These are phyloP conservation scores for Zymoseptoria ardabiliae DNA, from an alignment of 2,329 filamentous ascomycete species.

Conservation along the genomic window DNA sequence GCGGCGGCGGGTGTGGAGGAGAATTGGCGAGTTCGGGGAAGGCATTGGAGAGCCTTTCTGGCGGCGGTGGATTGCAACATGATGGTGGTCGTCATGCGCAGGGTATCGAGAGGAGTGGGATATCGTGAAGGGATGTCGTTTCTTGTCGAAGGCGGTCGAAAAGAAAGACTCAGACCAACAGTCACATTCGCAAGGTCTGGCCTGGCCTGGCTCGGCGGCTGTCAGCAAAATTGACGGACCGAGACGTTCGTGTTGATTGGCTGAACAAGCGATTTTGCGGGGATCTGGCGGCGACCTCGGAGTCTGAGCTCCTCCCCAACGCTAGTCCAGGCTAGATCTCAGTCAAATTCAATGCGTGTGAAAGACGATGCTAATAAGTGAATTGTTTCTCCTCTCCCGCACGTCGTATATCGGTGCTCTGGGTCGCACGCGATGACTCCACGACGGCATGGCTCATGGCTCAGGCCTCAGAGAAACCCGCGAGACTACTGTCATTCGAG, in stretches of 20 bases:
- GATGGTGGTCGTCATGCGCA: slow-evolving; percentile 15
- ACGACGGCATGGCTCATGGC: too few relatives aligned
- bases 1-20: slow-evolving; percentile 36
- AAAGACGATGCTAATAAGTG: too few relatives aligned
- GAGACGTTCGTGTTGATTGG: neutral
- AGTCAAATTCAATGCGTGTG: too few relatives aligned
- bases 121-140: neutral
- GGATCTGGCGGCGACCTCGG: neutral
- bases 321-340: neutral
- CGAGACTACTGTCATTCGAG: too few relatives aligned
- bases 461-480: too few relatives aligned
- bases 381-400: too few relatives aligned
- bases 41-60: slow-evolving; percentile 32
- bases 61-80: slow-evolving; percentile 30
- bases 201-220: neutral
- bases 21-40: slow-evolving; percentile 37
- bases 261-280: neutral
- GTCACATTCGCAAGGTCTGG: neutral
- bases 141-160: neutral
- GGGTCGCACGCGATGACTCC: too few relatives aligned
- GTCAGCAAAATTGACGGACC: neutral
- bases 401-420: too few relatives aligned
- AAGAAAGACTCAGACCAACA: neutral
- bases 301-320: neutral
- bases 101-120: neutral